phyloP scores from a whole-genome alignment of 106 monocot species.

The Narthecium ossifragum region DNA sequence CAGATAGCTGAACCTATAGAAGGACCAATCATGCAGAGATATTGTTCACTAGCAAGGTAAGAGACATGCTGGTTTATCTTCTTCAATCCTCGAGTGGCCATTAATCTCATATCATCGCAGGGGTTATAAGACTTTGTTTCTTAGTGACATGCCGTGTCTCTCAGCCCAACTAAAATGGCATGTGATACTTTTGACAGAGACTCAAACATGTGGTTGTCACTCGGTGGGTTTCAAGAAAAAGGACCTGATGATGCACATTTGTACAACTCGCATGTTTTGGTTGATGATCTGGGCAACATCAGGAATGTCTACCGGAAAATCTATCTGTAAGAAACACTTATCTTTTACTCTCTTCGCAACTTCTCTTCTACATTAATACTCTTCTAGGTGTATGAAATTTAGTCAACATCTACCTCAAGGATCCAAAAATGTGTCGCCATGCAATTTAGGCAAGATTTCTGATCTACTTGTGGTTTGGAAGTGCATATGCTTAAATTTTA shows the following conservation, averaged over 20 bases:
- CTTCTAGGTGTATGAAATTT: too few relatives aligned
- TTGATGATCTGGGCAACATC: constrained; percentile 79
- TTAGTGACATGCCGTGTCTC: too few relatives aligned
- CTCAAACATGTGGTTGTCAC: constrained; percentile 78
- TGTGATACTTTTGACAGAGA: constrained; percentile 52
- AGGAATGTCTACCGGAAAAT: constrained; percentile 74
- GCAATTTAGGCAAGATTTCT: too few relatives aligned
- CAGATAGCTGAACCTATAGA: constrained; percentile 69
- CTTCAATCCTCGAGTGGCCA: too few relatives aligned
- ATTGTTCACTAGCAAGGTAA: constrained; percentile 89
- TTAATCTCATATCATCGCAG: too few relatives aligned
- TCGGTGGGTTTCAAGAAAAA: constrained; percentile 95
- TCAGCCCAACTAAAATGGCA: too few relatives aligned
- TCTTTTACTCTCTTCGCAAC: constrained; percentile 3
- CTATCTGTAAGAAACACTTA: constrained; percentile 61
- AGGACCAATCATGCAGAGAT: constrained; percentile 78
- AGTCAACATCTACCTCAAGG: too few relatives aligned
- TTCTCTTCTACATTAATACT: background rate
- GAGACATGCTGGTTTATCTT: too few relatives aligned
- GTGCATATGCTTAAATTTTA: too few relatives aligned
- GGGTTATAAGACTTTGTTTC: too few relatives aligned
- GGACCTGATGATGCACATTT: constrained; percentile 70
- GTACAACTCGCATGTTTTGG: constrained; percentile 81
- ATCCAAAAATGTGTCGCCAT: too few relatives aligned
- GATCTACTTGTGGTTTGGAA: too few relatives aligned